Base-by-base conservation (phyloP, 805 yeast genomes). In the Zygotorulaspora florentina region DNA sequence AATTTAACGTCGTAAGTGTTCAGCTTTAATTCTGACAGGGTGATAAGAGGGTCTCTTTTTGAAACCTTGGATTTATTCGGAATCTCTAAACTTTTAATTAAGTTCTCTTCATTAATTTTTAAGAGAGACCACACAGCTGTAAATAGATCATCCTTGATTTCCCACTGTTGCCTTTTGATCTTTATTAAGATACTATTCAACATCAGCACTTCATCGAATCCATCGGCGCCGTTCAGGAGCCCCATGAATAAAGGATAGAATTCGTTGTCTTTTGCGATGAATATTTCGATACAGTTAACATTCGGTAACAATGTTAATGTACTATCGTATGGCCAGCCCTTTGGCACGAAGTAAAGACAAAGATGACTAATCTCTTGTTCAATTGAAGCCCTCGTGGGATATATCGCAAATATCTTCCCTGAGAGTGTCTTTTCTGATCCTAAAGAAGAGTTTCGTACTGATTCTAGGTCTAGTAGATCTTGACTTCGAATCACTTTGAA, bases 21-120 rank as follows among this genome's bases (percentile, higher is more conserved):
- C 8, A 53, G 8, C 13, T 30, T 42, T 12, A 58, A 34, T 18
- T 58, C 53, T 30, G 42, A 36, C 35, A 56, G 56, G n/a, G 35
- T 31, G 4, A 49, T 39, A 3, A 50, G 26, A 4, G 43, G 45
- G 39, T 55, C 56, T 36, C 38, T 38, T 13, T 37, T 36, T 4
- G 39, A 33, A 34, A 33, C 3, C 25, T 35, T 15, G 23, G n/a
- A 12, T 39, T 34, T 7, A n/a, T 10, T 25, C 10, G 40, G 44
- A 12, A 11, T 25, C 15, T 36, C 16, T 6, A 45, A 17, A 16
- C 28, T 27, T 13, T 17, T n/a, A 12, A 36, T 12, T 11, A 45
- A 18, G 17, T 40, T 35, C 16, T 40, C 39, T 29, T 40, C 27
- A 11, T 41, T 40, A 12, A 45, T 8, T 17, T 27, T 25, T 8